These are phyloP conservation scores for Talaromyces sp. DNA, from an alignment of 2,329 filamentous ascomycete genomes.

Conservation along the genomic window DNA sequence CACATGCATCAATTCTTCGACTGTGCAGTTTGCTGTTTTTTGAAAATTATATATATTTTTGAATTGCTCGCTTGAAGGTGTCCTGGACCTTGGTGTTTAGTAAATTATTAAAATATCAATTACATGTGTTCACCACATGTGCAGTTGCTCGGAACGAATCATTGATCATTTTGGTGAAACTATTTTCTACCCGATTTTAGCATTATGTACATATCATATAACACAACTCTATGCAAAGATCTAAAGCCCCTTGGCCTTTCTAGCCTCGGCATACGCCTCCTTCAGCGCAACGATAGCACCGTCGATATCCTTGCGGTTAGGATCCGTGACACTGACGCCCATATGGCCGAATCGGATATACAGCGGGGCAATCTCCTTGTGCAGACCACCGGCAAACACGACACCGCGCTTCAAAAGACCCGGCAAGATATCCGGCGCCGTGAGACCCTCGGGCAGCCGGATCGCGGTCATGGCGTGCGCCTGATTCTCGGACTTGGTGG, in stretches of 20 bases:
- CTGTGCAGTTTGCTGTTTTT: background rate
- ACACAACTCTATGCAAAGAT: background rate
- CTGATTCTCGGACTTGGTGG: slow-evolving; percentile 79
- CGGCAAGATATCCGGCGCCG: slow-evolving; percentile 76
- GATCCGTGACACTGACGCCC: slow-evolving; percentile 86
- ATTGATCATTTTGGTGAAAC: background rate
- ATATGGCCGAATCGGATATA: slow-evolving; percentile 98
- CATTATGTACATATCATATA: background rate
- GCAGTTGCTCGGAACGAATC: background rate
- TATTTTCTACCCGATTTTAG: background rate
- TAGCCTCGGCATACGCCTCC: slow-evolving; percentile 68
- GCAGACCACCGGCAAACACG: slow-evolving; percentile 89
- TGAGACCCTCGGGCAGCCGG: slow-evolving; percentile 80
- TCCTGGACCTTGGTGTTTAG: too few relatives aligned
- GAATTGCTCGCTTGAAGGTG: background rate
- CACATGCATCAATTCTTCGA: background rate
- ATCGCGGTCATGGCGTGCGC: slow-evolving; percentile 98
- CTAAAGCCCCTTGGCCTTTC: slow-evolving; percentile 50
- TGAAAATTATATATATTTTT: background rate
- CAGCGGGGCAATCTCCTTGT: slow-evolving; percentile 89
- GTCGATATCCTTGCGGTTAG: slow-evolving; percentile 73
- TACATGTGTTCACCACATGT: background rate
- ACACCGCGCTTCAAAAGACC: slow-evolving; percentile 81
- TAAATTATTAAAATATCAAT: too few relatives aligned
- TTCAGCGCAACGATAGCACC: slow-evolving; percentile 75